phyloP scores from a whole-genome alignment of 768 basidiomycete species.

The Suillus lakei region DNA sequence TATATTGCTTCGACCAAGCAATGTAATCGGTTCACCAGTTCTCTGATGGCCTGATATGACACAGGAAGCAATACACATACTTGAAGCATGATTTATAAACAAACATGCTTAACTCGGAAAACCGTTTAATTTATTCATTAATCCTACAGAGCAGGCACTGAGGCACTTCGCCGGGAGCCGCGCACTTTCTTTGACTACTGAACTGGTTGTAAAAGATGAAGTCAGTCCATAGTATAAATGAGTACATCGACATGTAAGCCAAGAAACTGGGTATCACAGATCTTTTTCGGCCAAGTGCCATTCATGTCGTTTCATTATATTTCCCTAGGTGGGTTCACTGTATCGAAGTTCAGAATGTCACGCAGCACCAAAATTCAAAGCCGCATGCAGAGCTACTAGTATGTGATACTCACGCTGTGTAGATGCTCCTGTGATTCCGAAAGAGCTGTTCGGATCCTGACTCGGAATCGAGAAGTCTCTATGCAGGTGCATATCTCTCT shows the following conservation, averaged over 20 bases:
- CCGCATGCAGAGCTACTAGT: background rate
- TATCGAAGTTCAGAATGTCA: background rate
- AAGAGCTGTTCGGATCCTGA: background rate
- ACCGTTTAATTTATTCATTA: no score
- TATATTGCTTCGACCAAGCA: no score
- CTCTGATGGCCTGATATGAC: no score
- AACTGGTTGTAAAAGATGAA: background rate
- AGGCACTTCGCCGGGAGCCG: background rate
- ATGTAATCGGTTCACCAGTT: no score
- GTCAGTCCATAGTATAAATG: background rate
- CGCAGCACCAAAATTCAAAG: background rate
- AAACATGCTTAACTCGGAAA: background rate
- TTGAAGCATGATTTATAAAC: background rate
- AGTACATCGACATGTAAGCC: background rate
- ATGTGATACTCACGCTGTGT: background rate
- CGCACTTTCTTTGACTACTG: background rate
- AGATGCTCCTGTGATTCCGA: background rate
- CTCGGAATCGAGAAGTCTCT: no score
- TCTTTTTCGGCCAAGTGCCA: background rate
- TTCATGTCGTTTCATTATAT: background rate
- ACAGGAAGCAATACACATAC: background rate
- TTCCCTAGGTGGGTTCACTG: background rate
- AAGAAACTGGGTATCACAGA: background rate
- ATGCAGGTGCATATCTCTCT: background rate
- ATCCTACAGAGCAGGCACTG: background rate